phyloP scores from a whole-genome alignment of 169 alveolate species.

The Plasmodium reichenowi region DNA sequence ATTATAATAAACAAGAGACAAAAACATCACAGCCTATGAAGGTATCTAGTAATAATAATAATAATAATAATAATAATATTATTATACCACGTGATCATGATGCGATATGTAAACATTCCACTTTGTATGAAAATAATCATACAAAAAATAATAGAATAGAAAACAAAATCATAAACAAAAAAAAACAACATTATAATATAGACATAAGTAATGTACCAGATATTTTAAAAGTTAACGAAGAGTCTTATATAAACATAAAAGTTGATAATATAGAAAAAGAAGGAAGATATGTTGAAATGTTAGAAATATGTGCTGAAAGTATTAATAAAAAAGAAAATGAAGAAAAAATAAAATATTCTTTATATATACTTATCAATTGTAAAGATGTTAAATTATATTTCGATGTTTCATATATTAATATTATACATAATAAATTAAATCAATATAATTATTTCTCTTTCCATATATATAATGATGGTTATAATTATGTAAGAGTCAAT shows the following conservation, averaged over 20 bases:
- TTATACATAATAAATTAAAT: slow-evolving; percentile 43
- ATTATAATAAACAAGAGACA: slow-evolving; percentile 13
- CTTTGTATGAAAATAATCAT: no score
- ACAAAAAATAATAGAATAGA: not conserved
- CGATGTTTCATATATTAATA: slow-evolving; percentile 65
- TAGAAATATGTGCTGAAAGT: slow-evolving; percentile 2
- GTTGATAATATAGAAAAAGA: slow-evolving; percentile 4
- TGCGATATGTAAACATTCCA: no score
- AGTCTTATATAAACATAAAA: slow-evolving; percentile 18
- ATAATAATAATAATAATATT: not conserved
- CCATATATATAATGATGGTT: slow-evolving; percentile 52
- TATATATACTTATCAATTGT: slow-evolving; percentile 37
- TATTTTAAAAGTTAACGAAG: slow-evolving; percentile 27
- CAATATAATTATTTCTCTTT: slow-evolving; percentile 29
- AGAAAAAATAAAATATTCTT: slow-evolving; percentile 10
- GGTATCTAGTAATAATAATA: not conserved
- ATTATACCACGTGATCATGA: not conserved
- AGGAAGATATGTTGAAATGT: slow-evolving; percentile 57
- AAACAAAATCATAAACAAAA: not conserved
- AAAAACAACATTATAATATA: not conserved
- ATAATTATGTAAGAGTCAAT: slow-evolving; percentile 43
- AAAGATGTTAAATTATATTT: slow-evolving; percentile 32
- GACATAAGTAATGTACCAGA: slow-evolving; percentile 11
- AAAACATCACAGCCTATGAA: not conserved
- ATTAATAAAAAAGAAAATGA: not conserved